Evolutionary conservation across 1,284 basidiomycete species (phyloP).

Genomic region (Coniferiporia weirii): DNA sequence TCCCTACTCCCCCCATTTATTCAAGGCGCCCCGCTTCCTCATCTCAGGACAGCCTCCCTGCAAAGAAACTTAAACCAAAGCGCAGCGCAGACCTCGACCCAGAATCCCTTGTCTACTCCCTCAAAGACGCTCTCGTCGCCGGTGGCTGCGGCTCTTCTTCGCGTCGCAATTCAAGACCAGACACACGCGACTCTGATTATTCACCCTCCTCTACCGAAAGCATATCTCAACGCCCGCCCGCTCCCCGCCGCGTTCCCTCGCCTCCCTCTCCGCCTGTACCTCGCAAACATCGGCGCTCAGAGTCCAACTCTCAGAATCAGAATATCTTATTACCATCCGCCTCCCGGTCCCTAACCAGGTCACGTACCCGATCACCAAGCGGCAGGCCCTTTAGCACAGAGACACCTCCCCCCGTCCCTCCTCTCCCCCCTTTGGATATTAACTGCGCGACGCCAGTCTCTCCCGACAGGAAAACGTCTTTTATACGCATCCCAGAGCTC

Average conservation of each 20-base stretch:
- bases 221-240: background rate
- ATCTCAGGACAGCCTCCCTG: background rate
- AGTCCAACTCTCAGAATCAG: constrained; percentile 8
- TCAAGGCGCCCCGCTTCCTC: constrained; percentile 8
- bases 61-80: constrained; percentile 3
- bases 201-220: too few species aligned
- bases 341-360: constrained; percentile 1
- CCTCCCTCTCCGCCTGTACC: background rate
- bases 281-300: constrained; percentile 9
- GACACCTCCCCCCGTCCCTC: constrained; percentile 10
- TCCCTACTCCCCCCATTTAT: constrained; percentile 14
- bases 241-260: background rate
- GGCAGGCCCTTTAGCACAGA: background rate
- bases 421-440: constrained; percentile 6
- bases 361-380: constrained; percentile 11
- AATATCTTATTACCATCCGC: background rate
- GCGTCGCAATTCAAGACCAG: constrained; percentile 3
- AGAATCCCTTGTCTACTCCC: constrained; percentile 14
- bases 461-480: constrained; percentile 6
- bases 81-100: background rate
- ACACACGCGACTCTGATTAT: background rate
- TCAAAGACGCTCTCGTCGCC: constrained; percentile 15
- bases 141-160: too few species aligned
- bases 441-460: background rate
- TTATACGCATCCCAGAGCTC: constrained; percentile 16